Percentiles rank a stretch among this genome's conserved stretches.
These are phyloP conservation scores for Lojkania enalia DNA, from an alignment of 2,329 filamentous ascomycete species.

Conservation along the genomic window DNA sequence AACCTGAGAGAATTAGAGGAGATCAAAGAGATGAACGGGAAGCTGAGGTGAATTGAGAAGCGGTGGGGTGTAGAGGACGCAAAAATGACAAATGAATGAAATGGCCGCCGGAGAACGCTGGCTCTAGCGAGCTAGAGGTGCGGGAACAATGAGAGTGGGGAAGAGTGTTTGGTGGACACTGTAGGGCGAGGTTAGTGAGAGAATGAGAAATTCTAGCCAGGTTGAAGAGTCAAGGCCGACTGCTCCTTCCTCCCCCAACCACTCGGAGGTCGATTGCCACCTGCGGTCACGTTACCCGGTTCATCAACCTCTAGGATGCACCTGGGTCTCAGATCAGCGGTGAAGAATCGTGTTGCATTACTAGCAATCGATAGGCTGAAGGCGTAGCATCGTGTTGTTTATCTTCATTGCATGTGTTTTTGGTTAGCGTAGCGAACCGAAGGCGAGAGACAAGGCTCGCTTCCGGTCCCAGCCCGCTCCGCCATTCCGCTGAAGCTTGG, in stretches of 20 bases:
- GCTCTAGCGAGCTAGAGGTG: constrained; percentile 19
- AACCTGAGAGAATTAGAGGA: constrained; percentile 3
- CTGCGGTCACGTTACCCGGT: too few relatives aligned
- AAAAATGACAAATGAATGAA: constrained; percentile 35
- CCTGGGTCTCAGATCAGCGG: too few relatives aligned
- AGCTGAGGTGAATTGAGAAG: constrained; percentile 8
- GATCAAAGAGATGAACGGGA: constrained; percentile 1
- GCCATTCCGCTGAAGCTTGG: neutral
- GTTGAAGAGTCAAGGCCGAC: constrained; percentile 22
- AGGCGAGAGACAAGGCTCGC: neutral
- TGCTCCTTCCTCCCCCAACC: constrained; percentile 26
- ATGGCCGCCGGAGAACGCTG: constrained; percentile 12
- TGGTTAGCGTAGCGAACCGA: too few relatives aligned
- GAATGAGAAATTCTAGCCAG: constrained; percentile 18
- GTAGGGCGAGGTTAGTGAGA: constrained; percentile 24
- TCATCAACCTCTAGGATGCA: too few relatives aligned
- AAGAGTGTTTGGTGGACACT: constrained; percentile 23
- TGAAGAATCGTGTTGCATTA: too few relatives aligned
- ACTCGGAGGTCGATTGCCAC: neutral
- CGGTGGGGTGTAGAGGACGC: constrained; percentile 6
- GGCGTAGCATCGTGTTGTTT: too few relatives aligned
- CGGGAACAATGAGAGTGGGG: constrained; percentile 27
- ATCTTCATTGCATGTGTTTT: too few relatives aligned
- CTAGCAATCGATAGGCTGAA: too few relatives aligned
- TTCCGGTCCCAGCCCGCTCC: constrained; percentile 3